Base-by-base conservation (phyloP, 1,139 yeast species). In the Geotrichum carabidarum region DNA sequence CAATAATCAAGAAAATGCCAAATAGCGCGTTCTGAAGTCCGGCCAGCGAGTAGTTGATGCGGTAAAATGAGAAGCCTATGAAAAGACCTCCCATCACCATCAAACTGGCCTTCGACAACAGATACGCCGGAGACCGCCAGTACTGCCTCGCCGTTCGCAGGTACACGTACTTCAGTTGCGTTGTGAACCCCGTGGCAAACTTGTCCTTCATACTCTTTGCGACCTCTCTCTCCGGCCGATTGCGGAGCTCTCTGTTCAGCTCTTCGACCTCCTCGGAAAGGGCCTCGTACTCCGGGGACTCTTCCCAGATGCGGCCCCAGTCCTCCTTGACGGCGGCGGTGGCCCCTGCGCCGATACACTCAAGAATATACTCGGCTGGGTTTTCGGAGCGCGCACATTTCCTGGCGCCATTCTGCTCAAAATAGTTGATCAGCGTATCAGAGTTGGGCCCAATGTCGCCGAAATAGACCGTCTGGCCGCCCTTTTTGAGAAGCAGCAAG, bases 301-400 rank as follows among this genome's bases (percentile, higher is more conserved):
- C 72, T 61, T 72, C 71, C 89, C 89, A 84, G 27, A 81, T 83
- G 56, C 81, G 79, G 58, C 76, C 74, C 69, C 81, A 84, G 66
- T 84, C 83, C 62, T 79, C 79, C 48, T 73, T 74, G 32, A 85
- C 84, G 55, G 75, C 78, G 35, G 85, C 77, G 27, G 86, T 86
- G 1, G 89, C 87, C 34, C 87, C 89, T 31, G 88, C 88, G 55
- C 88, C 88, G 63, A 84, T 83, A 57, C 82, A 84, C 60, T 81
- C 83, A 63, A 84, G 72, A 85, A 84, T 84, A 84, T 86, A 84
- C 65, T 84, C 90, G 2, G 90, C 90, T 7, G 90, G 90, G 63
- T 84, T 84, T 6, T 85, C 88, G 48, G 77, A 77, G 12, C 74
- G 71, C 5, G 84, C 86, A 69, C 85, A 83, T 48, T 78, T 78